Evolutionary conservation across 352 stramenopile genomes (phyloP).

Genomic region (Phytophthora sansomeana): DNA sequence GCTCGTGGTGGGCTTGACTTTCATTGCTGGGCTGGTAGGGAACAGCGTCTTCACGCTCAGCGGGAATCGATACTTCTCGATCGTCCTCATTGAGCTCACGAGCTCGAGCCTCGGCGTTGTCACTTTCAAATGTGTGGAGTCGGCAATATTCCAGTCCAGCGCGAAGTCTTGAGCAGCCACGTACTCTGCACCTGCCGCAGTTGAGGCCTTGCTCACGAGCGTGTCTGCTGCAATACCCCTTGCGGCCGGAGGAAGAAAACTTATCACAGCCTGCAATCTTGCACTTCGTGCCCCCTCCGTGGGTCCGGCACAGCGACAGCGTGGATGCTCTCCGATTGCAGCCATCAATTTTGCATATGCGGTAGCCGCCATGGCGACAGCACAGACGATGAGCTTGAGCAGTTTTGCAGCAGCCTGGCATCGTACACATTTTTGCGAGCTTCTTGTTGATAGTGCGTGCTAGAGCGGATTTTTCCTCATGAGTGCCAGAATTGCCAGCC

Average conservation of each 20-base stretch:
- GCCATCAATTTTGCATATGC: conserved; percentile 8
- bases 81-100: neutral
- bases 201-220: conserved; percentile 6
- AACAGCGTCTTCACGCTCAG: neutral
- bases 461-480: neutral
- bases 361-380: conserved; percentile 1
- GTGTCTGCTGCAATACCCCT: conserved; percentile 1
- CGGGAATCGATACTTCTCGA: too few relatives aligned
- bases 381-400: conserved; percentile 10
- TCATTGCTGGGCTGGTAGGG: neutral
- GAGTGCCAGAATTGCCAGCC: neutral
- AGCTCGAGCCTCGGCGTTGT: neutral
- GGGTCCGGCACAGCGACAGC: neutral
- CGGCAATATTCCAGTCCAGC: neutral
- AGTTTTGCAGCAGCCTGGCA: neutral
- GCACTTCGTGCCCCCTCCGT: conserved; percentile 4
- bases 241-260: neutral
- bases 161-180: neutral
- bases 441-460: neutral
- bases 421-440: neutral
- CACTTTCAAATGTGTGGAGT: neutral
- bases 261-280: conserved; percentile 4
- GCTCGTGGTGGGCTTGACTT: neutral
- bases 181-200: neutral
- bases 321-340: conserved; percentile 4